Evolutionary conservation across 1,139 yeast genomes (phyloP).

Genomic region (Spencermartinsiella ligniputridi): DNA sequence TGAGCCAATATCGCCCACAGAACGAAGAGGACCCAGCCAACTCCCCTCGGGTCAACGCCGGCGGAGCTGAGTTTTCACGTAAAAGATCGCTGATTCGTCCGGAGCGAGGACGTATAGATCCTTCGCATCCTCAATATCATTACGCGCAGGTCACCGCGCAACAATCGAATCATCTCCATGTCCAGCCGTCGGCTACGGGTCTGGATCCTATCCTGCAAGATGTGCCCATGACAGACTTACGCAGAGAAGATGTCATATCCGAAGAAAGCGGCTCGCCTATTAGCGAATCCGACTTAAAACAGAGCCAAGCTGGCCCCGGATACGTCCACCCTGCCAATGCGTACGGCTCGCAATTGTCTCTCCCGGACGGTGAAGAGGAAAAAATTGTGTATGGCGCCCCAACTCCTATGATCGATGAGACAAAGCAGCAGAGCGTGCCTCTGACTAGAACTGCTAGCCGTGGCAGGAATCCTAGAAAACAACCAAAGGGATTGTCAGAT

Average conservation of each 20-base stretch:
- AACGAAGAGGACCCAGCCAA: slow-evolving; percentile 8
- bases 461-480: neutral
- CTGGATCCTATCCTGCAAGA: slow-evolving; percentile 52
- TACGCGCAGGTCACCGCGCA: slow-evolving; percentile 72
- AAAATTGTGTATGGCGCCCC: slow-evolving; percentile 5
- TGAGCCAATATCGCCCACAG: neutral
- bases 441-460: neutral
- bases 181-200: slow-evolving; percentile 73
- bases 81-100: slow-evolving; percentile 74
- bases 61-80: slow-evolving; percentile 37
- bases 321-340: neutral
- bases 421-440: neutral
- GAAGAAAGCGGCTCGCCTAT: slow-evolving; percentile 7
- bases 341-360: slow-evolving; percentile 10
- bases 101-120: slow-evolving; percentile 66
- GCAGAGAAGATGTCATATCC: neutral
- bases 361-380: slow-evolving; percentile 44
- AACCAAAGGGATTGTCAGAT: slow-evolving; percentile 1
- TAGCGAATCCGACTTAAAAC: slow-evolving; percentile 23
- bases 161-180: slow-evolving; percentile 53
- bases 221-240: slow-evolving; percentile 29
- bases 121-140: slow-evolving; percentile 69
- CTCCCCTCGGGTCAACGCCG: slow-evolving; percentile 8
- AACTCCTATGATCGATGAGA: slow-evolving; percentile 5
- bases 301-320: slow-evolving; percentile 54